These are phyloP conservation scores for Candida sanyaensis DNA, from an alignment of 1,139 yeast genomes.

Conservation along the genomic window DNA sequence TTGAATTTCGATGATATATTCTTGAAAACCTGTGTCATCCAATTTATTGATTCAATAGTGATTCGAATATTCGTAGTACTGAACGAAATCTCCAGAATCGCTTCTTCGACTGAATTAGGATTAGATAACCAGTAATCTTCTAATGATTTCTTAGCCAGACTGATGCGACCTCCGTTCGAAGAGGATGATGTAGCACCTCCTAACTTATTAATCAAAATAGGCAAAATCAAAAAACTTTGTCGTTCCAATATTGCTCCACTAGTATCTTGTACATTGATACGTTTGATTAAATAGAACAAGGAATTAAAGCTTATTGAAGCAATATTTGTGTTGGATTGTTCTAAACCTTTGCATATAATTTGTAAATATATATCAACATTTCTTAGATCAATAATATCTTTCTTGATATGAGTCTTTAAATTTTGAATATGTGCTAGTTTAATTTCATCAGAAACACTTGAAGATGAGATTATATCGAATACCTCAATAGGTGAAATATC, in stretches of 20 bases:
- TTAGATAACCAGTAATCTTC: slow-evolving; percentile 70
- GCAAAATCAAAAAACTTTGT: slow-evolving; percentile 53
- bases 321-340: slow-evolving; percentile 42
- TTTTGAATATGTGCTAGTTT: slow-evolving; percentile 47
- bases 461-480: slow-evolving; percentile 25
- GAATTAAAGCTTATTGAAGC: slow-evolving; percentile 60
- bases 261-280: slow-evolving; percentile 71
- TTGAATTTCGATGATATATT: slow-evolving; percentile 36
- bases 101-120: slow-evolving; percentile 54
- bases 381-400: slow-evolving; percentile 57
- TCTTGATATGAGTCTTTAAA: slow-evolving; percentile 70
- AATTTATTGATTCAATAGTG: slow-evolving; percentile 41
- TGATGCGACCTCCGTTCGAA: slow-evolving; percentile 20
- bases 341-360: slow-evolving; percentile 51
- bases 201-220: slow-evolving; percentile 55
- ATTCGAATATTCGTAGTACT: slow-evolving; percentile 41
- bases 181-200: slow-evolving; percentile 36
- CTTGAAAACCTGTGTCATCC: slow-evolving; percentile 34
- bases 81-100: slow-evolving; percentile 54
- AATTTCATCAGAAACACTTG: slow-evolving; percentile 16
- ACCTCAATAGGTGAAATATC: slow-evolving; percentile 19
- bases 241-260: slow-evolving; percentile 48
- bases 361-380: slow-evolving; percentile 60
- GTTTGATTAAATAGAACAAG: slow-evolving; percentile 71
- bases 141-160: slow-evolving; percentile 52